These are phyloP conservation scores for Penicillium sclerotigenum DNA, from an alignment of 2,329 filamentous ascomycete species.

Conservation along the genomic window DNA sequence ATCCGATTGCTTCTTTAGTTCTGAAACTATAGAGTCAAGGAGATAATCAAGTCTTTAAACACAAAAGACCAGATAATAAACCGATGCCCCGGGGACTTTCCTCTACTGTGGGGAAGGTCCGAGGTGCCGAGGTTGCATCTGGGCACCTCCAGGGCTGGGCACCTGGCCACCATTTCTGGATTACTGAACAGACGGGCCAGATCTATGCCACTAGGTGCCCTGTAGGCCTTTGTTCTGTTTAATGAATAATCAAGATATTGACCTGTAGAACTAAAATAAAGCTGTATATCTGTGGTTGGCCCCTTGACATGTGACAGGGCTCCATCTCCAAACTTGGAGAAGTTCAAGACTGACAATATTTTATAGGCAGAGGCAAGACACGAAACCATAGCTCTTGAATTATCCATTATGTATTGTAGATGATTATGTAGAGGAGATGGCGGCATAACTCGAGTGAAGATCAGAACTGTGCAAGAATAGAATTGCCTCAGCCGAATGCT, in stretches of 20 bases:
- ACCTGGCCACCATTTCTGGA: not conserved
- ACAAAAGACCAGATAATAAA: slow-evolving; percentile 6
- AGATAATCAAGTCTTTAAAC: not conserved
- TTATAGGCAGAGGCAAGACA: not conserved
- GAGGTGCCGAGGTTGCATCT: slow-evolving; percentile 34
- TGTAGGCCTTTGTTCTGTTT: not conserved
- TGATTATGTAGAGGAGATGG: too few species aligned
- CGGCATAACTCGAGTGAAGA: not conserved
- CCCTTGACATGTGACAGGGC: slow-evolving; percentile 1
- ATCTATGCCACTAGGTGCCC: not conserved
- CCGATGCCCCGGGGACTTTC: slow-evolving; percentile 23
- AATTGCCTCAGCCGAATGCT: not conserved
- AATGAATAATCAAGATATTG: not conserved
- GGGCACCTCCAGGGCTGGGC: not conserved
- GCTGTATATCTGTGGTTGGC: not conserved
- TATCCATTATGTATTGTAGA: not conserved
- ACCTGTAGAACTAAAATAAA: not conserved
- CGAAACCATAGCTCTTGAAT: not conserved
- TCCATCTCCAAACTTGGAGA: not conserved
- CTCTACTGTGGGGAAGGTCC: slow-evolving; percentile 24
- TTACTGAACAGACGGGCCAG: not conserved
- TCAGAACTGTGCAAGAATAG: not conserved
- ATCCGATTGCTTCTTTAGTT: not conserved
- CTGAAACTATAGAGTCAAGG: not conserved
- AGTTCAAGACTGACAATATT: not conserved